Base-by-base conservation (phyloP, 306 rosid genomes). In the Sphenostylis stenocarpa region DNA sequence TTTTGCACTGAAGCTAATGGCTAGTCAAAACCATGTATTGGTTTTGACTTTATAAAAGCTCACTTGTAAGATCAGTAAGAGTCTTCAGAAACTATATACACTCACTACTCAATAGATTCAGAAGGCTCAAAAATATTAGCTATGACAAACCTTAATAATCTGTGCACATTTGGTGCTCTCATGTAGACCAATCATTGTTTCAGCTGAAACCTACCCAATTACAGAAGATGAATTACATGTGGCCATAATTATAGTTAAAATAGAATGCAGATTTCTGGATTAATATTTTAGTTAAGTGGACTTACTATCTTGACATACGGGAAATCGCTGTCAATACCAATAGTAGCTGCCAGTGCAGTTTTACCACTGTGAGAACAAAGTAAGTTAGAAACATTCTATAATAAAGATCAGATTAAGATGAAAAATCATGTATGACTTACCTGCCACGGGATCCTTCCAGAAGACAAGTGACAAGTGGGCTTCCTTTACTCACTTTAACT, bases 291-390 rank as follows among this genome's bases (percentile, higher is more conserved):
- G 36, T 52, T 56, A 63, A 72, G 61, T 60, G 67, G 82, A 67
- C 99, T 89, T 92, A 96, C 99, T 60, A 92, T 96, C 91, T 96
- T 96, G 78, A 96, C 99, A 81, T 91, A 96, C 24, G 99, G 91
- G 72, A 96, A 96, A 83, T 92, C 99, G 58, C 99, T 96, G 85
- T 91, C 93, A 34, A 96, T 93, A 80, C 99, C 99, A 85, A 92
- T 88, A 36, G 98, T 92, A 81, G 99, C 96, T 79, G 98, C 90
- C 80, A 96, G 83, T 61, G 99, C 93, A 16, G 93, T 89, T 88
- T 96, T 96, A 76, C 98, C 99, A 86, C 99, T 96, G 89, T 67
- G 81, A 77, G 61, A 86, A 82, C 75, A 61, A 77, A 80, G 31
- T 66, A 82, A 57, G 78, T 66, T 80, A 90, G 85, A 78, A 73